Conservation (phyloP, 2,329 filamentous ascomycete genomes). For the Cladosporium sp. region DNA sequence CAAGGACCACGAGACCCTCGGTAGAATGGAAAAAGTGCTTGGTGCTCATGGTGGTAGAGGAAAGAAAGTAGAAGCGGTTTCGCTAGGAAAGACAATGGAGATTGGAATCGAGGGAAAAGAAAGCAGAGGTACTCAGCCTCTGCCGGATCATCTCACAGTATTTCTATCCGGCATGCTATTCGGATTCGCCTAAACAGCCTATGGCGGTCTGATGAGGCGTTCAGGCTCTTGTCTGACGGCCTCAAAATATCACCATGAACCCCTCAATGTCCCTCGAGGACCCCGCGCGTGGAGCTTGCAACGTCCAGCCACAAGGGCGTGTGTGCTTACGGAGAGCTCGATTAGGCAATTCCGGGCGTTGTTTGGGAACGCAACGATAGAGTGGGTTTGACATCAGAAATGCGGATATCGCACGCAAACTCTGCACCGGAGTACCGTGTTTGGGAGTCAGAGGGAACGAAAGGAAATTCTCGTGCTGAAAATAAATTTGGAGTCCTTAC, state of each 20-base stretch:
- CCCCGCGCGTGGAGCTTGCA: conserved; percentile 4
- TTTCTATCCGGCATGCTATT: neutral
- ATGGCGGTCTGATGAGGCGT: conserved; percentile 1
- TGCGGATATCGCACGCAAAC: neutral
- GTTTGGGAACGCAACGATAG: neutral
- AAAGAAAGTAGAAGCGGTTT: neutral
- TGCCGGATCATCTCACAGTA: no score
- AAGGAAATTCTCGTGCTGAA: no score
- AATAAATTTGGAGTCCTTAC: no score
- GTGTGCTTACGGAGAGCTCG: conserved; percentile 5
- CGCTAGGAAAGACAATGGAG: neutral
- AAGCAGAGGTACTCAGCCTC: conserved; percentile 2
- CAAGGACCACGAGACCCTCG: conserved; percentile 47
- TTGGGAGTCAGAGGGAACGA: neutral
- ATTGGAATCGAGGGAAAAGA: neutral
- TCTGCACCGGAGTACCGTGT: neutral
- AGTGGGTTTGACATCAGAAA: conserved; percentile 3
- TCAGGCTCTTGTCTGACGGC: conserved; percentile 6
- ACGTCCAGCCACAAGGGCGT: no score
- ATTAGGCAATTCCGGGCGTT: conserved; percentile 6
- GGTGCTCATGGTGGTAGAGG: conserved; percentile 41
- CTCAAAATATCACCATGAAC: neutral
- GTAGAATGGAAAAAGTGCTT: conserved; percentile 53
- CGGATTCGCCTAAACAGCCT: neutral
- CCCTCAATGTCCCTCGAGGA: neutral